Evolutionary conservation across 129 eudicot species (phyloP).

Genomic region (Lactuca sativa): DNA sequence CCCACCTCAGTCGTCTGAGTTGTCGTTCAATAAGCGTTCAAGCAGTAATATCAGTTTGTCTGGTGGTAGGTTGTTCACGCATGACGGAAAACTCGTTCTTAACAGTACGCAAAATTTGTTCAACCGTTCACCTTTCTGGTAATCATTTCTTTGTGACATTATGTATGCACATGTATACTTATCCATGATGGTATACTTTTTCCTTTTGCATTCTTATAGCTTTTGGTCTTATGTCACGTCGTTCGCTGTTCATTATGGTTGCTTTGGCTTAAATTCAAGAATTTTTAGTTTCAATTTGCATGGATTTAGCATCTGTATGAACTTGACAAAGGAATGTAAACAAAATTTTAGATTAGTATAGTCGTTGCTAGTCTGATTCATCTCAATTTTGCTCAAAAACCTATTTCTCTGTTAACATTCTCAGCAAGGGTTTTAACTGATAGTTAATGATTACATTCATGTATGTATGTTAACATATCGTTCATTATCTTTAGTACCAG

Average conservation of each 20-base stretch:
- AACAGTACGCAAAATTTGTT: slow-evolving; percentile 16
- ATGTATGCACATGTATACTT: slow-evolving; percentile 1
- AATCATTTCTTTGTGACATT: not conserved
- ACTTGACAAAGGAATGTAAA: not conserved
- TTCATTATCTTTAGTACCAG: slow-evolving; percentile 40
- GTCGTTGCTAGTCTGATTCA: slow-evolving; percentile 5
- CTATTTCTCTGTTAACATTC: not conserved
- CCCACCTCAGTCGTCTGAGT: slow-evolving; percentile 3
- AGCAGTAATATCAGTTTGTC: slow-evolving; percentile 8
- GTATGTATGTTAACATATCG: slow-evolving; percentile 6
- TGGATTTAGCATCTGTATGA: slow-evolving; percentile 1
- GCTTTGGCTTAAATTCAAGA: not conserved
- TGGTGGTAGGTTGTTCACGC: slow-evolving; percentile 18
- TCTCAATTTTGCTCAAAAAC: not conserved
- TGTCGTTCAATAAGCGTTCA: slow-evolving; percentile 14
- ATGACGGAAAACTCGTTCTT: slow-evolving; percentile 15
- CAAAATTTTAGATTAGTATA: not conserved
- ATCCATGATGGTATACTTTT: slow-evolving; percentile 5
- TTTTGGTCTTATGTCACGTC: not conserved
- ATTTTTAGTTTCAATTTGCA: not conserved
- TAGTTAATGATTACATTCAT: not conserved
- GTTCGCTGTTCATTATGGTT: slow-evolving; percentile 9
- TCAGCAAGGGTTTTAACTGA: not conserved
- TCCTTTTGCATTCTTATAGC: not conserved
- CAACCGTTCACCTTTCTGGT: slow-evolving; percentile 16